A percentile compares a stretch with the other conserved stretches of the same genome.
These are phyloP conservation scores for Viola pubescens DNA, from an alignment of 441 rosid species.

Conservation along the genomic window DNA sequence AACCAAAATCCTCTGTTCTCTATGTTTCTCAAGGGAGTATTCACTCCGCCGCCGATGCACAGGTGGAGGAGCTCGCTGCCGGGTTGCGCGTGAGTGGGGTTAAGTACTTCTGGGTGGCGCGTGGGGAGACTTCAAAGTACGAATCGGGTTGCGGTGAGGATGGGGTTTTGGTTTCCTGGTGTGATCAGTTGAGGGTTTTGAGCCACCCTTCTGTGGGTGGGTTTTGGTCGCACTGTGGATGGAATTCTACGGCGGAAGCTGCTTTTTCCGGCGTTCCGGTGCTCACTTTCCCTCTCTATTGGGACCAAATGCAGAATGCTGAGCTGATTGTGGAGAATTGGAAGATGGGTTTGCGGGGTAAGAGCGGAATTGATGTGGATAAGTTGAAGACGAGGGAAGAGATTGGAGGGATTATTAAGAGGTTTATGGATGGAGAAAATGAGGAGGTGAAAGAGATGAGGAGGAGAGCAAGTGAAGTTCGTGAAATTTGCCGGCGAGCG, in stretches of 20 bases:
- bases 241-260: constrained; percentile 47
- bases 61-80: constrained; percentile 34
- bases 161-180: constrained; percentile 47
- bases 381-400: constrained; percentile 17
- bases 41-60: constrained; percentile 29
- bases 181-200: constrained; percentile 45
- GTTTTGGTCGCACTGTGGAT: constrained; percentile 58
- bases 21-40: constrained; percentile 47
- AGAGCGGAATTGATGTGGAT: neutral
- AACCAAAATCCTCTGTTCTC: constrained; percentile 34
- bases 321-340: constrained; percentile 44
- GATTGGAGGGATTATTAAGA: constrained; percentile 11
- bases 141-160: constrained; percentile 8
- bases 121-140: constrained; percentile 11
- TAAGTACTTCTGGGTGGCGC: constrained; percentile 32
- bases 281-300: constrained; percentile 29
- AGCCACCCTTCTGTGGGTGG: constrained; percentile 42
- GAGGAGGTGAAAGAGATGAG: constrained; percentile 26
- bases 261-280: constrained; percentile 38
- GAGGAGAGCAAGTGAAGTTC: constrained; percentile 16
- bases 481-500: constrained; percentile 16
- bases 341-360: constrained; percentile 39
- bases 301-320: constrained; percentile 33
- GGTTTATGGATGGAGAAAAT: constrained; percentile 31
- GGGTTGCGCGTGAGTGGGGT: constrained; percentile 32